A percentile compares a stretch with the other conserved stretches of the same genome.
Conservation (phyloP, 106 monocot genomes). For the Triglochin maritima region DNA sequence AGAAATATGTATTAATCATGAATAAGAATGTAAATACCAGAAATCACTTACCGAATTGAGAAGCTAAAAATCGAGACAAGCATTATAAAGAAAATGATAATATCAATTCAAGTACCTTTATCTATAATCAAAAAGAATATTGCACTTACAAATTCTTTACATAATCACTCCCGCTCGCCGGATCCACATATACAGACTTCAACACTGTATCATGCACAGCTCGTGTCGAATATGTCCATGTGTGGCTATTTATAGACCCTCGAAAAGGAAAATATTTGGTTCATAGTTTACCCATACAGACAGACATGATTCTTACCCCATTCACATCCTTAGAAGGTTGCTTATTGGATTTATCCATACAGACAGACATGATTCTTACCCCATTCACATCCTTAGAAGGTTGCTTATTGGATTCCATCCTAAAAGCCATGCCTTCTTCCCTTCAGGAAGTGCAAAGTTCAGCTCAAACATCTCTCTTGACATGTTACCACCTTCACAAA, state of each 20-base stretch:
- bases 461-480: constrained; percentile 98
- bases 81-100: no score
- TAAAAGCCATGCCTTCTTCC: constrained; percentile 75
- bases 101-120: no score
- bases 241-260: neutral
- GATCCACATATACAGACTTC: no score
- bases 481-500: constrained; percentile 74
- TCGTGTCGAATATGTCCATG: no score
- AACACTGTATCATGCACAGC: no score
- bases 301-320: neutral
- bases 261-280: neutral
- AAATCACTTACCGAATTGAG: no score
- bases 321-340: constrained; percentile 51
- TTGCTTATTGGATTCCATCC: constrained; percentile 83
- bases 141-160: no score
- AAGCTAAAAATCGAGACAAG: no score
- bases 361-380: neutral
- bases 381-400: constrained; percentile 37
- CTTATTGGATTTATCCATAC: constrained; percentile 12
- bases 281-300: neutral
- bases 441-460: constrained; percentile 65
- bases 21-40: no score
- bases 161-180: no score
- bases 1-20: no score
- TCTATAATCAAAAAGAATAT: no score